phyloP scores from a whole-genome alignment of 2,329 filamentous ascomycete genomes.

The Drechslerella coelobrocha region DNA sequence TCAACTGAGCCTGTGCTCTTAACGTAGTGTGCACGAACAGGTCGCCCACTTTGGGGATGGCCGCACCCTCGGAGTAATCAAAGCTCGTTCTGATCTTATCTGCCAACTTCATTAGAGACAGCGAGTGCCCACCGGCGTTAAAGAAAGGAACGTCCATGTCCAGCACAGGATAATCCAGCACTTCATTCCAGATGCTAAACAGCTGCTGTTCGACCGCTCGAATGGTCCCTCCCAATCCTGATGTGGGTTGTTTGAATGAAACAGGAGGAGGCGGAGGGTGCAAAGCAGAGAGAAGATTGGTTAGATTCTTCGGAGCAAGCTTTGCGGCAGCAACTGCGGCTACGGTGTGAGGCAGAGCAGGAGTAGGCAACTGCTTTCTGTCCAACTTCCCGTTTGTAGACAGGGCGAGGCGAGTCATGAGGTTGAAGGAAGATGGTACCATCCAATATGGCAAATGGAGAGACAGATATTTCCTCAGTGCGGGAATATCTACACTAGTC shows the following conservation, averaged over 20 bases:
- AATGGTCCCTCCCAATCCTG: no score
- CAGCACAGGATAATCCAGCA: no score
- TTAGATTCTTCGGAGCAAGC: background rate
- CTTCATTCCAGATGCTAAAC: no score
- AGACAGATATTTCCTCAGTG: background rate
- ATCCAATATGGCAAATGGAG: background rate
- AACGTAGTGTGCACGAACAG: background rate
- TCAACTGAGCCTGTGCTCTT: background rate
- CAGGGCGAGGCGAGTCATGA: background rate
- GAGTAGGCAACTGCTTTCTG: slow-evolving; percentile 1
- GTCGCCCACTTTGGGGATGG: background rate
- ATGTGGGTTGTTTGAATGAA: background rate
- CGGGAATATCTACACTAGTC: background rate
- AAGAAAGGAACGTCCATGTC: no score
- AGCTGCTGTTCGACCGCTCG: no score
- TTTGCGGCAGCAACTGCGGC: background rate
- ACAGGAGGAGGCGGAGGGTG: background rate
- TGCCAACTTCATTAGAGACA: background rate
- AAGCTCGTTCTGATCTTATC: background rate
- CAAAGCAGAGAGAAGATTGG: background rate
- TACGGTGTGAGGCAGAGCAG: background rate
- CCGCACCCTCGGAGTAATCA: background rate
- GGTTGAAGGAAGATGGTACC: background rate
- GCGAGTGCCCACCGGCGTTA: no score
- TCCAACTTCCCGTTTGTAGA: slow-evolving; percentile 1